These are phyloP conservation scores for Beta lomatogona DNA, from an alignment of 179 eudicot genomes.

Conservation along the genomic window DNA sequence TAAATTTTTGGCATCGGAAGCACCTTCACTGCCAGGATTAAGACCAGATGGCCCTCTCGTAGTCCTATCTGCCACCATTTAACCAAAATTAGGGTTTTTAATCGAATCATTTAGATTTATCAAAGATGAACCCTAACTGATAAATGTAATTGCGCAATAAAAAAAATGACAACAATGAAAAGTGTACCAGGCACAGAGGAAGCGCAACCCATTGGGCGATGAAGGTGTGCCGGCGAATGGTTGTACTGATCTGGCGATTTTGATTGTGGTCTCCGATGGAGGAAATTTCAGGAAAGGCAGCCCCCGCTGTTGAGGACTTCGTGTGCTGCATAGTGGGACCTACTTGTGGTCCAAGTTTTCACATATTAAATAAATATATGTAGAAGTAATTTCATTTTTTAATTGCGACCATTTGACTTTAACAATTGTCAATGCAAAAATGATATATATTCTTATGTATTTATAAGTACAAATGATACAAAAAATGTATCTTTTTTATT, in stretches of 20 bases:
- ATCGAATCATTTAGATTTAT: not conserved
- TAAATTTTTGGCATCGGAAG: conserved; percentile 64
- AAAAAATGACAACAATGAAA: not conserved
- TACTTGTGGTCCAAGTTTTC: no score
- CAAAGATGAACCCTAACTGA: not conserved
- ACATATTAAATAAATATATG: no score
- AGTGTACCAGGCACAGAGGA: conserved; percentile 70
- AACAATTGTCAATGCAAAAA: no score
- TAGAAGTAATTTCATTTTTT: no score
- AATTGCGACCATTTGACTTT: no score
- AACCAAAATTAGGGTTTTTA: conserved; percentile 14
- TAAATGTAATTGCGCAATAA: not conserved
- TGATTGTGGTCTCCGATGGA: not conserved
- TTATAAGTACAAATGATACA: no score
- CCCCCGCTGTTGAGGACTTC: not conserved
- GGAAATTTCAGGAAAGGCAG: not conserved
- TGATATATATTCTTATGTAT: no score
- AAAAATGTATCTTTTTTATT: no score
- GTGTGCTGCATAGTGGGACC: no score
- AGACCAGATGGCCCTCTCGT: conserved; percentile 54
- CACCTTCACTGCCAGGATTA: conserved; percentile 46
- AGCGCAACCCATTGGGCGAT: conserved; percentile 64
- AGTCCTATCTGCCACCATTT: conserved; percentile 48
- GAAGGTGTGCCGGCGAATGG: not conserved
- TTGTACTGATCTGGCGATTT: not conserved